Base-by-base conservation (phyloP, 371 early-diverging fungal genomes). In the Haplosporangium sp. region DNA sequence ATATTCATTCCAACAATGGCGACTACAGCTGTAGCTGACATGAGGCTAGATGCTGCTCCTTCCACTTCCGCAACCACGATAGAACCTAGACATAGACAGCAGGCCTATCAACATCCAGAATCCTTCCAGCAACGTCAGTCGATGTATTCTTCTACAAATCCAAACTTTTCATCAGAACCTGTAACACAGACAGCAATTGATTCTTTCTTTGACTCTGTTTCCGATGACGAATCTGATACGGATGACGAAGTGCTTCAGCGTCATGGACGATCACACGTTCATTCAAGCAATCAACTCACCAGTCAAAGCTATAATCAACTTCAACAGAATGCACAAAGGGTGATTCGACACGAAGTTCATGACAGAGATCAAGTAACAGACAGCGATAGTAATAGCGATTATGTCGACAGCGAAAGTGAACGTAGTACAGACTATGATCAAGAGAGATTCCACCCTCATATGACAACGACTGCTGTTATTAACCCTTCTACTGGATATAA, bases 191-290 rank as follows among this genome's bases (percentile, higher is more conserved):
- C 67, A 1, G 67, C 67, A 5, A 78, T 74, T 0, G 74, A 71
- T 0, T 67, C 74, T 1, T 78, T 70, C 50, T 70, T 78, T 52
- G 79, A 78, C 58, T 74, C 79, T 59, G 79, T 74, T 39, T 78
- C 79, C 13, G 79, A 77, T 39, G 75, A 75, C 35, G 74, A 75
- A 19, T 76, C 77, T 27, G 77, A 77, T 40, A 61, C 72, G 8
- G 72, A 71, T 17, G 76, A 70, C 0, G 61, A 61, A 20, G 57
- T 40, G 3, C 35, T 45, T 17, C 39, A 15, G 19, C 52, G 44
- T 34, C 61, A 44, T 37, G 35, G 20, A 17, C 62, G 15, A 15
- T n/a, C 11, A 34, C 17, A 6, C 42, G 2, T 17, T 11, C 35
- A 38, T 11, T 20, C 15, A 35, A 1, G 10, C 55, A 61, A 47